Evolutionary conservation across 768 basidiomycete species (phyloP).

Genomic region (Tricholoma sp.): DNA sequence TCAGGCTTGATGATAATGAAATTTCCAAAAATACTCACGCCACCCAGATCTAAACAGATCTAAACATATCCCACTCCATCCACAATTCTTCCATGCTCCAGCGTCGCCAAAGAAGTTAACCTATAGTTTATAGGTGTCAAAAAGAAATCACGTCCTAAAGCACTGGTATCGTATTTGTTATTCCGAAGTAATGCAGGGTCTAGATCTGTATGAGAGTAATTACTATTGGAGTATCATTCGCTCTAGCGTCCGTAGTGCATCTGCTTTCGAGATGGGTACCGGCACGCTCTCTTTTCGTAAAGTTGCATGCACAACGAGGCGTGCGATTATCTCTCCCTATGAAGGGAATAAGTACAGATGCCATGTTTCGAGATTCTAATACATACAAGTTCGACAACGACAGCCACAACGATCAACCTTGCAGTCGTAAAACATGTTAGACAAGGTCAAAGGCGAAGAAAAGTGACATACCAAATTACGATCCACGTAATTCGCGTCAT

Average conservation of each 20-base stretch:
- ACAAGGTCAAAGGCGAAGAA: slow-evolving; percentile 14
- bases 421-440: slow-evolving; percentile 9
- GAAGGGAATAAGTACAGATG: not conserved
- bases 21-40: no score
- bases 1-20: no score
- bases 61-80: no score
- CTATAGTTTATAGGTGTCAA: no score
- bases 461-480: slow-evolving; percentile 37
- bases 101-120: no score
- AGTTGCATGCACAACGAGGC: slow-evolving; percentile 65
- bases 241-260: slow-evolving; percentile 36
- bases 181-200: no score
- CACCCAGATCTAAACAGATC: no score
- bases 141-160: no score
- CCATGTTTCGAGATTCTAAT: not conserved
- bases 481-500: slow-evolving; percentile 84
- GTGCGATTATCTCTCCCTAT: slow-evolving; percentile 80
- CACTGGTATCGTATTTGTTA: no score
- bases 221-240: slow-evolving; percentile 28
- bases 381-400: slow-evolving; percentile 80
- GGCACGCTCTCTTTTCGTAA: slow-evolving; percentile 18
- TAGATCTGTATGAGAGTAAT: not conserved
- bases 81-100: no score
- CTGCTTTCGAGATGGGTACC: slow-evolving; percentile 28
- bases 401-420: slow-evolving; percentile 87